Base-by-base conservation (phyloP, 2,329 filamentous ascomycete species). In the Scedosporium boydii region DNA sequence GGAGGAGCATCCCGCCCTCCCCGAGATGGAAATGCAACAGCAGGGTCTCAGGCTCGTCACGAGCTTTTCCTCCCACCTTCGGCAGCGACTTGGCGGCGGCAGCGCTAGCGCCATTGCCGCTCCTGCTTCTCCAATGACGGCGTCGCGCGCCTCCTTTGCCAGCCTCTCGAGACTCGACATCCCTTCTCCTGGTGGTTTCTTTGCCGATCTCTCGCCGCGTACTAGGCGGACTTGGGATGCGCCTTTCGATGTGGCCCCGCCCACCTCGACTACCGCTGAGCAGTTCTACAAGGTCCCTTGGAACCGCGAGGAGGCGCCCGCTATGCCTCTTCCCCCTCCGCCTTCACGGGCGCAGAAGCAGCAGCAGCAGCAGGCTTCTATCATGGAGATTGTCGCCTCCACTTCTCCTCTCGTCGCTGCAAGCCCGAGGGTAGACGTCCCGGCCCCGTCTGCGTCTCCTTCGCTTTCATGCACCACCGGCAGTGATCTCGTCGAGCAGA, bases 141-240 rank as follows among this genome's bases (percentile, higher is more conserved):
- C 29, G 7, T 34, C 29, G 1, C 72, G 80, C 7, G 83, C 84
- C 53, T 88, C 87, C 14, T 79, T 87, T 14, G 87, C 87, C 62
- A 89, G 87, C 46, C 82, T 97, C 65, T 93, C 90, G 21, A 87
- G 84, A 64, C 82, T 97, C 21, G 93, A 93, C 27, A 92, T 98
- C 41, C 93, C 93, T 5, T 97, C 93, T 0, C 93, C 93, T 0
- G 89, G 91, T 27, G 91, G 89, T 0, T 97, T 97, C 80, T 97
- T 97, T 75, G 90, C 90, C 2, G 91, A 89, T 0, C 82, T 97
- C 29, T 90, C 89, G 44, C 85, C 88, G 3, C 83, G 85, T 61
- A 86, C 88, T 44, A 86, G 92, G 60, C 86, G 87, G 69, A 95
- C 93, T 12, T 98, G 93, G 93, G 86, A 91, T 69, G 77, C 74